Conservation (phyloP, 2,329 filamentous ascomycete species). For the Anisogramma anomala region DNA sequence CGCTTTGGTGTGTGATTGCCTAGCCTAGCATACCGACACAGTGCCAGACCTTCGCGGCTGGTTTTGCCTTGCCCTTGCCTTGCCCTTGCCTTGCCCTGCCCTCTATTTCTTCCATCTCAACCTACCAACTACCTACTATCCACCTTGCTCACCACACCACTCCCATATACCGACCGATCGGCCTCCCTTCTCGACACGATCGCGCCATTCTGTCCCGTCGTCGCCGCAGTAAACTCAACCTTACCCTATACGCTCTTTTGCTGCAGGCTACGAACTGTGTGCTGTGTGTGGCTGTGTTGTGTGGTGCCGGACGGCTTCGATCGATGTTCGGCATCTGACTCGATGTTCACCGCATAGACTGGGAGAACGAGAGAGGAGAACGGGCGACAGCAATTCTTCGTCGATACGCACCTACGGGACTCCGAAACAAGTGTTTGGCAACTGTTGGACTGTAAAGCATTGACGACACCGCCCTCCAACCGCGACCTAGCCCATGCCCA, state of each 20-base stretch:
- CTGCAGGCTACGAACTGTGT: slow-evolving; percentile 4
- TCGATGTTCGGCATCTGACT: background rate
- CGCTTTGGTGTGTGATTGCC: too few relatives aligned
- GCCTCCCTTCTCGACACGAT: background rate
- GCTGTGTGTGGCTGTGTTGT: background rate
- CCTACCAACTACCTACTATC: slow-evolving; percentile 1
- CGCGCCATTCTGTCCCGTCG: too few relatives aligned
- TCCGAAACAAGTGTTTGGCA: too few relatives aligned
- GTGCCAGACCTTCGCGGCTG: background rate
- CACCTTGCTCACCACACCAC: background rate
- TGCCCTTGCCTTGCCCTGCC: background rate
- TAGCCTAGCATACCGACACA: too few relatives aligned
- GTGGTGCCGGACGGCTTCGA: background rate
- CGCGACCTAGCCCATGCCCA: background rate
- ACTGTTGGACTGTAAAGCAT: too few relatives aligned
- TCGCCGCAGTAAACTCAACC: background rate
- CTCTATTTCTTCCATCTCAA: background rate
- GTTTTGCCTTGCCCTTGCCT: background rate
- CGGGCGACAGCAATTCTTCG: background rate
- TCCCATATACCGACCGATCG: too few relatives aligned
- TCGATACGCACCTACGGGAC: too few relatives aligned
- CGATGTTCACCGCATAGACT: slow-evolving; percentile 7
- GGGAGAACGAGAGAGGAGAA: background rate
- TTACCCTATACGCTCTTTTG: slow-evolving; percentile 14
- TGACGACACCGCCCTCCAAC: background rate